Base-by-base conservation (phyloP, 2,329 filamentous ascomycete genomes). In the Chrysoporthe austroafricana region DNA sequence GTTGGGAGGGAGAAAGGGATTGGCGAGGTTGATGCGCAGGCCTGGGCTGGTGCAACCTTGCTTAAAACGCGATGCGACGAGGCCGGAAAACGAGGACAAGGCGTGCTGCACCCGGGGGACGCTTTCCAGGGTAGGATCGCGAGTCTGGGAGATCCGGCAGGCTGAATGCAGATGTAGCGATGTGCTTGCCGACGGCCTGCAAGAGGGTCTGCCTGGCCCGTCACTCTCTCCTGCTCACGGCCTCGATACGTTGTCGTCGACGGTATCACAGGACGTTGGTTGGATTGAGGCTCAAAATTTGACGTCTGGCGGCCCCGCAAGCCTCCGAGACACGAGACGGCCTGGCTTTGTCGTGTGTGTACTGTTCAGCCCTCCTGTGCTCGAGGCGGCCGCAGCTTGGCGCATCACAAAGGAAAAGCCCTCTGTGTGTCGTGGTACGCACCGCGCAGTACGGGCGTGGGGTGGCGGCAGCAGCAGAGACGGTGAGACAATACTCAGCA, bases 391-490 rank as follows among this genome's bases (percentile, higher is more conserved):
- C 4, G 26, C 50, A 34, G 16, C 7, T 34, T 6, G 9, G 36
- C 62, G 62, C 54, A 43, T 46, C 44, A 18, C 21, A 63, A 26
- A 43, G 46, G 63, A 36, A 66, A 52, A 11, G 54, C 34, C 26
- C 57, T 58, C 62, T 65, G 68, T 69, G 65, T 63, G 62, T 62
- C 68, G 68, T 69, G 18, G 65, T 63, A 64, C 67, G 48, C 36
- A 42, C 26, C 13, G 54, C n/a, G n/a, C 7, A 26, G 26, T 26
- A 2, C 26, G 26, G 26, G 2, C 26, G 6, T 39, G 54, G 8
- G 34, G 26, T 11, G 34, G 52, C 16, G 14, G 4, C 26, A 5
- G 36, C 52, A 39, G 32, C 18, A 9, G 21, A 44, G 42, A 18
- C 8, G n/a, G 39, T 39, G 36, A 60, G 26, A 36, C 18, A 34